Evolutionary conservation across 208 protist species (phyloP), one percentile per base, ranked within the genome.

Genomic region (Novymonas esmeraldas): DNA sequence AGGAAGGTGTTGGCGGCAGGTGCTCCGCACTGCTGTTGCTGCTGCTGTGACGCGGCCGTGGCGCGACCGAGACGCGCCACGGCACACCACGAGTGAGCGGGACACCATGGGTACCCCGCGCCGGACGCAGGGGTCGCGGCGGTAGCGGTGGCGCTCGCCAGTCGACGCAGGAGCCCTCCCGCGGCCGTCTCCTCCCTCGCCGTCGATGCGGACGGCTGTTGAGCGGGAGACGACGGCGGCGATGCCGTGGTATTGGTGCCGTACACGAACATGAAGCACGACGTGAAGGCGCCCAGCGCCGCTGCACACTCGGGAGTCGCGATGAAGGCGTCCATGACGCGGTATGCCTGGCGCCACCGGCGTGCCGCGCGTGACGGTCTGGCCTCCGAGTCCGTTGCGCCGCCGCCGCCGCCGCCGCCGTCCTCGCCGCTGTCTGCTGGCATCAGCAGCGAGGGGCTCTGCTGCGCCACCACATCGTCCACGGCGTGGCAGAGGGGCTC

Each of bases 231-330:
- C n/a, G n/a, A n/a, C n/a, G n/a, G n/a, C n/a, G n/a, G n/a, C n/a
- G n/a, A n/a, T n/a, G n/a, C n/a, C n/a, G 65, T 42, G 14, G 10
- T 18, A 48, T 70, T 51, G 20, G 22, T 42, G 1, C 82, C 84
- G 55, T 90, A 93, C 18, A 90, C 63, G 61, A 85, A 89, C 36
- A 75, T 78, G 48, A 87, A 90, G 50, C 72, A 84, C 0, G 75
- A 76, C 56, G 86, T 83, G 60, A 90, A 88, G 14, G 58, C 48
- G 6, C 62, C 65, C 20, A 93, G 70, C 9, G 73, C 67, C 6
- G 66, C 68, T 39, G 60, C 55, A 34, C 79, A 87, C 44, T 88
- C 79, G 11, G 73, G 51, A 49, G 59, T 63, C 22, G 54, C 18
- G 26, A 56, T 28, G 14, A 84, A 48, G 34, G 16, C 45, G 14